Evolutionary conservation across 306 rosid species (phyloP).

Genomic region (Elaeagnus macrophylla): DNA sequence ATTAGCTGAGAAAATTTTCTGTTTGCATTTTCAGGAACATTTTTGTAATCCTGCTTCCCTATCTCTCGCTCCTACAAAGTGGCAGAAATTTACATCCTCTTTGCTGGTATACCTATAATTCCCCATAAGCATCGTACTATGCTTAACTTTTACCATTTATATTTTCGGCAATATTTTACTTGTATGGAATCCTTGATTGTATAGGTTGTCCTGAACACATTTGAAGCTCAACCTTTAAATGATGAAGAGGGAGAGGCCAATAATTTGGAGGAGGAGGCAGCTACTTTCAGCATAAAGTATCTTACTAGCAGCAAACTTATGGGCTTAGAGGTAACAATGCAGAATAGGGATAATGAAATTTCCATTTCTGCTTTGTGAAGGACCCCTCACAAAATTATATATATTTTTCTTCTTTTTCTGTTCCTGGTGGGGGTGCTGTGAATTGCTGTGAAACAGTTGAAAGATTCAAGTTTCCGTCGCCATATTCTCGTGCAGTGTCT

Average conservation of each 20-base stretch:
- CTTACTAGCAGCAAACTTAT: slow-evolving; percentile 93
- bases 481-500: slow-evolving; percentile 95
- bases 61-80: slow-evolving; percentile 53
- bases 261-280: slow-evolving; percentile 78
- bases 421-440: background rate
- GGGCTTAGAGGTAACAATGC: slow-evolving; percentile 75
- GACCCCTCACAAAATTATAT: slow-evolving; percentile 9
- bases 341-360: slow-evolving; percentile 14
- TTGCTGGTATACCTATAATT: slow-evolving; percentile 48
- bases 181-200: slow-evolving; percentile 16
- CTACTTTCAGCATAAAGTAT: slow-evolving; percentile 90
- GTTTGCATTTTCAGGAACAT: slow-evolving; percentile 53
- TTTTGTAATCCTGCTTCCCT: slow-evolving; percentile 76
- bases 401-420: background rate
- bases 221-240: slow-evolving; percentile 91
- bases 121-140: background rate
- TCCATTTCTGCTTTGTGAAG: slow-evolving; percentile 8
- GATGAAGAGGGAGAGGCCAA: slow-evolving; percentile 95
- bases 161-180: slow-evolving; percentile 4
- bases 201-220: slow-evolving; percentile 74
- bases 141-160: background rate
- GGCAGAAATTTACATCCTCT: slow-evolving; percentile 79
- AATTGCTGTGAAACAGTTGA: slow-evolving; percentile 35
- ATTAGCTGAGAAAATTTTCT: slow-evolving; percentile 11
- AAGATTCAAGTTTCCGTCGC: slow-evolving; percentile 93